Conservation (phyloP, 2,329 filamentous ascomycete species). For the Ceratocystis variospora region DNA sequence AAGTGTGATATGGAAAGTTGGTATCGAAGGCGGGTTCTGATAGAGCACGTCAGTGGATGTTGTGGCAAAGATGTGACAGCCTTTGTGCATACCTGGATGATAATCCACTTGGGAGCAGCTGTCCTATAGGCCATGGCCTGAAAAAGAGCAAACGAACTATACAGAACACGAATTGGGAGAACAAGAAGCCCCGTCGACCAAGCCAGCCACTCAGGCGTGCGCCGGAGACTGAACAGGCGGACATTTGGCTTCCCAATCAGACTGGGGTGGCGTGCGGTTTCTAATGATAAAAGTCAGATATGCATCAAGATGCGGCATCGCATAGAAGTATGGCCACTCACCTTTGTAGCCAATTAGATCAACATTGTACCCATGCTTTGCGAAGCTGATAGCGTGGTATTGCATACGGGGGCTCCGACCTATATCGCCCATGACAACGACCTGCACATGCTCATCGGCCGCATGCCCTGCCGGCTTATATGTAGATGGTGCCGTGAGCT, state of each 20-base stretch:
- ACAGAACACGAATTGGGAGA: constrained; percentile 19
- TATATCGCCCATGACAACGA: constrained; percentile 89
- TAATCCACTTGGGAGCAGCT: constrained; percentile 65
- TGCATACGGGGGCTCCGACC: constrained; percentile 96
- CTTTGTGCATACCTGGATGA: constrained; percentile 53
- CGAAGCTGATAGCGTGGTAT: constrained; percentile 89
- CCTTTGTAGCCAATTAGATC: constrained; percentile 81
- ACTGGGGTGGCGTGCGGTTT: constrained; percentile 69
- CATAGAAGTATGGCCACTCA: constrained; percentile 26
- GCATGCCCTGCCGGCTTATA: constrained; percentile 27
- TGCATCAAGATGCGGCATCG: background rate
- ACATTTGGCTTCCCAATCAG: constrained; percentile 56
- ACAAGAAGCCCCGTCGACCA: constrained; percentile 27
- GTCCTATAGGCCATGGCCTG: constrained; percentile 59
- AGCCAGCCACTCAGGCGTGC: constrained; percentile 52
- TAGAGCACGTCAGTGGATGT: background rate
- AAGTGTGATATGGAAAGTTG: constrained; percentile 65
- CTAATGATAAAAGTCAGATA: constrained; percentile 29
- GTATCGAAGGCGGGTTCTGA: constrained; percentile 88
- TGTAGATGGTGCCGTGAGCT: constrained; percentile 26
- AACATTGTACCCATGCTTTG: constrained; percentile 64
- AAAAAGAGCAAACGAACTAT: constrained; percentile 49
- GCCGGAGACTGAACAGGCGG: constrained; percentile 53
- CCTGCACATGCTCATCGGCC: constrained; percentile 45
- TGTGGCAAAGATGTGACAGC: background rate